phyloP scores from a whole-genome alignment of 148 eudicot species.

The Chenopodium berlandieri region DNA sequence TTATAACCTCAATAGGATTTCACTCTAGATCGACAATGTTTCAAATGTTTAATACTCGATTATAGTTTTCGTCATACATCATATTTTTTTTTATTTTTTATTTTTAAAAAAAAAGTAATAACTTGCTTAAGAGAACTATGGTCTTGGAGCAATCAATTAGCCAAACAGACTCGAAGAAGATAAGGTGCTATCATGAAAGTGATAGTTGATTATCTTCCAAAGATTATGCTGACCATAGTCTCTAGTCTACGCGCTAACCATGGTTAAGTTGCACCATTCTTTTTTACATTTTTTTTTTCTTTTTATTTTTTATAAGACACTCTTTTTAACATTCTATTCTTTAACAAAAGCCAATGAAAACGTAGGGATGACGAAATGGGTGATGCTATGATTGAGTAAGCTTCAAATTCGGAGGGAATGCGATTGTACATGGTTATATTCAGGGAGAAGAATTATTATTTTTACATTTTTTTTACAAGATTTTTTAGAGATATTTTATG shows the following conservation, averaged over 20 bases:
- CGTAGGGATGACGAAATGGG: slow-evolving; percentile 63
- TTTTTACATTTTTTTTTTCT: too few species aligned
- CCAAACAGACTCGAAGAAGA: slow-evolving; percentile 28
- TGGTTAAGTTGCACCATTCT: slow-evolving; percentile 23
- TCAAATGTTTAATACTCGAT: too few species aligned
- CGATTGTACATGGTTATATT: slow-evolving; percentile 10
- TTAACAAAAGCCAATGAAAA: slow-evolving; percentile 21
- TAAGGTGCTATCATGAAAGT: slow-evolving; percentile 37
- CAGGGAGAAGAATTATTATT: too few species aligned
- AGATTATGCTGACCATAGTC: slow-evolving; percentile 20
- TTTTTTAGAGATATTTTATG: too few species aligned
- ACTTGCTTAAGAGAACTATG: slow-evolving; percentile 13
- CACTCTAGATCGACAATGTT: too few species aligned
- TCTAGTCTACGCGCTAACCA: slow-evolving; percentile 24
- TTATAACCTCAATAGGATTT: too few species aligned
- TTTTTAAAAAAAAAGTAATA: neutral
- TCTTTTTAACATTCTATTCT: neutral
- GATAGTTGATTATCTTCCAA: slow-evolving; percentile 29
- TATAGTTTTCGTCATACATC: too few species aligned
- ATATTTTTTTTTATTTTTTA: neutral
- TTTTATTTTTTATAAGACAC: too few species aligned
- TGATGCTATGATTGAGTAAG: slow-evolving; percentile 73
- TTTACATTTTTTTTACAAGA: too few species aligned
- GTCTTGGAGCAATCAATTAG: slow-evolving; percentile 31
- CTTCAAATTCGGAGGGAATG: slow-evolving; percentile 40